phyloP scores from a whole-genome alignment of 2,329 filamentous ascomycete genomes.

The Ophiocordyceps polyrhachis-furcata region DNA sequence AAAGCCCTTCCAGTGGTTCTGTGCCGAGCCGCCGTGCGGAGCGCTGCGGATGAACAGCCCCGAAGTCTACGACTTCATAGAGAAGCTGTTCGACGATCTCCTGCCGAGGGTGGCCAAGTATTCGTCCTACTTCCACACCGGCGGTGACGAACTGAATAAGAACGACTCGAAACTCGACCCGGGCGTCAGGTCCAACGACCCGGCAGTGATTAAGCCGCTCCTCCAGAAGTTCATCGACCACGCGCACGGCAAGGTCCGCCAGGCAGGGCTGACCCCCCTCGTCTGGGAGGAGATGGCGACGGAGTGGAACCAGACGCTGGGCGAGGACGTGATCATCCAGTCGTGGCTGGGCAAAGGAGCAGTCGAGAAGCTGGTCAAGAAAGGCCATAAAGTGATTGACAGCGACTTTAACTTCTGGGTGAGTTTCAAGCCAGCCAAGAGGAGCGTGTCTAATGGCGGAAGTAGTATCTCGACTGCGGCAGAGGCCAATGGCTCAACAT shows the following conservation, averaged over 20 bases:
- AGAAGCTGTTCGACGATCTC: constrained; percentile 55
- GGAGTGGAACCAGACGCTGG: constrained; percentile 58
- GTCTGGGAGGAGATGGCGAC: constrained; percentile 82
- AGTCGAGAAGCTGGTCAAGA: constrained; percentile 37
- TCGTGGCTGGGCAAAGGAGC: constrained; percentile 52
- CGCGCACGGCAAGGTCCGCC: constrained; percentile 45
- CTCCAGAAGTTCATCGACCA: constrained; percentile 61
- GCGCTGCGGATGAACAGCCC: constrained; percentile 61
- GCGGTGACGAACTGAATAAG: constrained; percentile 71
- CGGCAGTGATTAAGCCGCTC: constrained; percentile 48
- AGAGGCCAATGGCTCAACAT: constrained; percentile 65
- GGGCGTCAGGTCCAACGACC: constrained; percentile 47
- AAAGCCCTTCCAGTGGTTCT: constrained; percentile 38
- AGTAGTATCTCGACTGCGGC: constrained; percentile 65
- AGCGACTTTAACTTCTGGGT: constrained; percentile 67
- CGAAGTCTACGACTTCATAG: constrained; percentile 51
- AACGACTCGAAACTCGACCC: constrained; percentile 49
- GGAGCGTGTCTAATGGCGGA: background rate
- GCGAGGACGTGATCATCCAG: constrained; percentile 56
- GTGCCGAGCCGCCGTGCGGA: constrained; percentile 44
- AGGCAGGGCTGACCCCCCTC: constrained; percentile 48
- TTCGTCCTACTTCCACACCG: constrained; percentile 63
- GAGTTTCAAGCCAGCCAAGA: constrained; percentile 12
- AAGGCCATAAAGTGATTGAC: constrained; percentile 52
- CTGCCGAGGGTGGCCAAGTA: constrained; percentile 53